These are phyloP conservation scores for Chamaecyparis obtusa DNA, from an alignment of 75 land plant genomes.

Conservation along the genomic window DNA sequence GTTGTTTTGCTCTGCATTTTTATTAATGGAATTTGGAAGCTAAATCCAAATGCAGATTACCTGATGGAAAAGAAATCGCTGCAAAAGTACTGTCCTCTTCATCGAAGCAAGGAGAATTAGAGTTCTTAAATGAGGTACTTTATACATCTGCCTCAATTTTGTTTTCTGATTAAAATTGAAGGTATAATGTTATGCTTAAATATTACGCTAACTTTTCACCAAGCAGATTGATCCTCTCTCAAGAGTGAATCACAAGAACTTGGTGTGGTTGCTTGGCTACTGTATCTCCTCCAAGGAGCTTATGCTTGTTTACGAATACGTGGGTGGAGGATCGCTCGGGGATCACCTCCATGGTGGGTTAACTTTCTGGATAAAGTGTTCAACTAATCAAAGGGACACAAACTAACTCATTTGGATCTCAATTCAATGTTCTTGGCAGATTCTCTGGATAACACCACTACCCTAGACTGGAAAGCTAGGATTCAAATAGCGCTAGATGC, in stretches of 20 bases:
- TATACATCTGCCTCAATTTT: too few species aligned
- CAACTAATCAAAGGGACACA: not conserved
- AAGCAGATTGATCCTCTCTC: constrained; percentile 7
- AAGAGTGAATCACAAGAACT: not conserved
- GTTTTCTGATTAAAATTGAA: too few species aligned
- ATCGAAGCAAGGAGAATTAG: too few species aligned
- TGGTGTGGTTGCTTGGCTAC: constrained; percentile 13
- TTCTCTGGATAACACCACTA: not conserved
- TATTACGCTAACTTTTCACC: too few species aligned
- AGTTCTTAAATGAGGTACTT: too few species aligned
- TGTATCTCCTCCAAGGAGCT: not conserved
- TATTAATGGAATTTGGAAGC: too few species aligned
- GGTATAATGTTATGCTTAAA: too few species aligned
- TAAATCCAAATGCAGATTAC: too few species aligned
- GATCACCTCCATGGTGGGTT: constrained; percentile 26
- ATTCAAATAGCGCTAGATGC: not conserved
- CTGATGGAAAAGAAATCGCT: too few species aligned
- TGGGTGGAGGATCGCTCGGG: constrained; percentile 25
- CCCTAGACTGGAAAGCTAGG: not conserved
- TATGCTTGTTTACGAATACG: constrained; percentile 30
- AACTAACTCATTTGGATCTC: not conserved
- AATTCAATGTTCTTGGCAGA: not conserved
- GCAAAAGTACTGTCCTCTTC: too few species aligned
- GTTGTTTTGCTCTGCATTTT: too few species aligned
- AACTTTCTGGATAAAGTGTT: not conserved